Percentiles rank a stretch among this genome's conserved stretches.
Conservation (phyloP, 139 green algal species). For the Deuterostichococcus epilithicus region DNA sequence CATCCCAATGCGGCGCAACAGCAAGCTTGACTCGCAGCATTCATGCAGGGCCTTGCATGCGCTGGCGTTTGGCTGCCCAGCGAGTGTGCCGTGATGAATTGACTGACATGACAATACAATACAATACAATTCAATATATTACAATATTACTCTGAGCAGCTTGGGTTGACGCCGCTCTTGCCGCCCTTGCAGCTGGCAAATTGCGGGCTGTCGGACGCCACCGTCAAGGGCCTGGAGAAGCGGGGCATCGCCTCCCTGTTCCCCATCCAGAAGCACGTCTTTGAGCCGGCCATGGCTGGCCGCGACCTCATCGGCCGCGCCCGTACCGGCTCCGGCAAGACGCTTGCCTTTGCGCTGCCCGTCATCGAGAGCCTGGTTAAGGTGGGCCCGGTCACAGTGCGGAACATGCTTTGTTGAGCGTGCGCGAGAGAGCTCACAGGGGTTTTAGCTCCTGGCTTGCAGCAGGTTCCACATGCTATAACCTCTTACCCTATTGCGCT, state of each 20-base stretch:
- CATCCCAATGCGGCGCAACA: neutral
- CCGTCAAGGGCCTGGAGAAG: conserved; percentile 59
- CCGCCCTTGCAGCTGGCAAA: conserved; percentile 51
- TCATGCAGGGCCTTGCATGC: neutral
- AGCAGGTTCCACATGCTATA: too few relatives aligned
- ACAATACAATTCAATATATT: too few relatives aligned
- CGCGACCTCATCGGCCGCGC: conserved; percentile 90
- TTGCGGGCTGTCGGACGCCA: conserved; percentile 62
- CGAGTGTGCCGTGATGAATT: neutral
- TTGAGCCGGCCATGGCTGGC: conserved; percentile 57
- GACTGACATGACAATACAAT: too few relatives aligned
- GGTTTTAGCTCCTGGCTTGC: neutral
- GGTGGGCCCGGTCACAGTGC: conserved; percentile 12
- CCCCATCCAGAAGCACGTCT: conserved; percentile 72
- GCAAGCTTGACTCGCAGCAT: neutral
- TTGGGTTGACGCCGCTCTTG: neutral
- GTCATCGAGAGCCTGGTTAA: conserved; percentile 87
- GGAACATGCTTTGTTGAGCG: neutral
- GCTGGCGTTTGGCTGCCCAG: neutral
- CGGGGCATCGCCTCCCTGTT: conserved; percentile 76
- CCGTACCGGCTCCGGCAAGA: conserved; percentile 96
- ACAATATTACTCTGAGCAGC: too few relatives aligned
- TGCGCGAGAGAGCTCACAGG: too few relatives aligned
- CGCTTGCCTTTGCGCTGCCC: conserved; percentile 95
- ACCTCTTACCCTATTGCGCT: too few relatives aligned